Evolutionary conservation across 2,329 filamentous ascomycete genomes (phyloP).

Genomic region (Parafenestella ontariensis): DNA sequence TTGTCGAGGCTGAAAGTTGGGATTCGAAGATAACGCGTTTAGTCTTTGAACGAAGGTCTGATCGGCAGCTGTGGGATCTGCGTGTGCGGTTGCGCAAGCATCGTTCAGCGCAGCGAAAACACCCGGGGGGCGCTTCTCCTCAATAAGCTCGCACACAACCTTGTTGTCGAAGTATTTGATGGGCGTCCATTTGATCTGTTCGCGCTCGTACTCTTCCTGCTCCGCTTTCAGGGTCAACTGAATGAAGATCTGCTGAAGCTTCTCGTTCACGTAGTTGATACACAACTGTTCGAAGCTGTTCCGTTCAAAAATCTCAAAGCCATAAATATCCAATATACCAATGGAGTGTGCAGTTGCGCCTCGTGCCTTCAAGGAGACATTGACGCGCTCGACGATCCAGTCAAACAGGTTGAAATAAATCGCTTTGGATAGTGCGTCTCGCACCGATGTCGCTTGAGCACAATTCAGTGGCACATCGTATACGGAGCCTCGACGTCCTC

Average conservation of each 20-base stretch:
- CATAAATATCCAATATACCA: constrained; percentile 98
- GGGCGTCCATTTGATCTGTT: constrained; percentile 98
- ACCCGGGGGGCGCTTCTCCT: constrained; percentile 86
- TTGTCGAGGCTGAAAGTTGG: constrained; percentile 89
- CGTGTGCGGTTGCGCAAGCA: constrained; percentile 97
- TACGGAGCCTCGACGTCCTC: constrained; percentile 69
- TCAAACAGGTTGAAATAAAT: constrained; percentile 98
- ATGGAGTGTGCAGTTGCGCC: constrained; percentile 82
- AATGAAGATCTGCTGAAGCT: constrained; percentile 98
- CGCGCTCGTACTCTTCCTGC: constrained; percentile 94
- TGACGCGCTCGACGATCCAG: constrained; percentile 95
- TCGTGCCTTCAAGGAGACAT: constrained; percentile 82
- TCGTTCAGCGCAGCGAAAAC: constrained; percentile 97
- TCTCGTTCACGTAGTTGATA: constrained; percentile 99
- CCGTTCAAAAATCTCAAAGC: constrained; percentile 97
- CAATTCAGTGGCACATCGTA: constrained; percentile 83
- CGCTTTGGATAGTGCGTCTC: constrained; percentile 92
- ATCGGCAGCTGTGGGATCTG: constrained; percentile 91
- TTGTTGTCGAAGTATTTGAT: constrained; percentile 99
- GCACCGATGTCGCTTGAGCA: constrained; percentile 82
- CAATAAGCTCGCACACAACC: constrained; percentile 95
- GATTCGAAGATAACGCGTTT: constrained; percentile 84
- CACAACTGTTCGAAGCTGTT: constrained; percentile 99
- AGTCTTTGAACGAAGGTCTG: constrained; percentile 94
- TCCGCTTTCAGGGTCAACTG: constrained; percentile 95